These are phyloP conservation scores for Venturia asperata DNA, from an alignment of 2,329 filamentous ascomycete species.

Conservation along the genomic window DNA sequence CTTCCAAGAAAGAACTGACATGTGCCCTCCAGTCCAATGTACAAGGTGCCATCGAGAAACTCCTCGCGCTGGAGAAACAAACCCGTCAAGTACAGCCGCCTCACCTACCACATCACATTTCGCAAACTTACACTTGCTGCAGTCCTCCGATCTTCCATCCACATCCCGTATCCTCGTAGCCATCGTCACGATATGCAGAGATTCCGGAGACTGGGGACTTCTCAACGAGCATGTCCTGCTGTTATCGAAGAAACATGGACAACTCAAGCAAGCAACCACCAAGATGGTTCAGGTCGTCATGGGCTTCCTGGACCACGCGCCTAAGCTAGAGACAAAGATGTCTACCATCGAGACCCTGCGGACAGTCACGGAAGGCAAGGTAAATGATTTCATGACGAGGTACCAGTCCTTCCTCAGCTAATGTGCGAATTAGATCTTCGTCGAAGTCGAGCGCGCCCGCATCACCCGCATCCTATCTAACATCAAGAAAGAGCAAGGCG, in stretches of 20 bases:
- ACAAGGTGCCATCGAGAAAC: slow-evolving; percentile 85
- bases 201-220: slow-evolving; percentile 85
- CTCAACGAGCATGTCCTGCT: slow-evolving; percentile 95
- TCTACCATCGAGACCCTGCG: slow-evolving; percentile 90
- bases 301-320: slow-evolving; percentile 79
- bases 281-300: slow-evolving; percentile 99
- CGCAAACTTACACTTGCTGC: slow-evolving; percentile 22
- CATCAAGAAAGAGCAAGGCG: slow-evolving; percentile 94
- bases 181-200: slow-evolving; percentile 91
- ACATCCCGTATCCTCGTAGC: slow-evolving; percentile 81
- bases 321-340: slow-evolving; percentile 79
- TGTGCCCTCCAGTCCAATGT: slow-evolving; percentile 56
- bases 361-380: slow-evolving; percentile 96
- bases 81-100: slow-evolving; percentile 68
- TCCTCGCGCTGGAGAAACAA: slow-evolving; percentile 88
- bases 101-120: slow-evolving; percentile 19
- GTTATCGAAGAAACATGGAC: slow-evolving; percentile 98
- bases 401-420: neutral
- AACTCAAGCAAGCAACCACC: slow-evolving; percentile 97
- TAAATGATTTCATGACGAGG: slow-evolving; percentile 30
- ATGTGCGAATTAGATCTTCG: slow-evolving; percentile 67
- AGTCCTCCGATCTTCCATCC: slow-evolving; percentile 93
- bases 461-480: slow-evolving; percentile 92
- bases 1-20: neutral
- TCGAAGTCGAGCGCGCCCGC: slow-evolving; percentile 94